Percentiles rank a stretch among this genome's conserved stretches.
phyloP scores from a whole-genome alignment of 2,329 filamentous ascomycete species.

The Dothiorella sarmentorum region DNA sequence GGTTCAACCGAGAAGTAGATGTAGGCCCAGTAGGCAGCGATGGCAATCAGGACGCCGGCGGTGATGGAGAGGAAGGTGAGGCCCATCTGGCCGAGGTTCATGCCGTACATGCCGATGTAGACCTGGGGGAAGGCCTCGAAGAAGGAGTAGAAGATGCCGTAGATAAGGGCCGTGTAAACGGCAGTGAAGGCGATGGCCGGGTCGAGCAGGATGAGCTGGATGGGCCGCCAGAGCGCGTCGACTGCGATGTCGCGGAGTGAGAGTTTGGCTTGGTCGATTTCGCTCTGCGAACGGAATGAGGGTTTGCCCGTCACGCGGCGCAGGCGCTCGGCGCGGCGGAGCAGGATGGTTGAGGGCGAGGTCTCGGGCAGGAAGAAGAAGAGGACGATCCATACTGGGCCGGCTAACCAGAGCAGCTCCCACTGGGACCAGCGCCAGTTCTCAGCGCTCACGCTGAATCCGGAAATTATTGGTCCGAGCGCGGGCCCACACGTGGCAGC shows the following conservation, averaged over 20 bases:
- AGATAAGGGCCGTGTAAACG: conserved; percentile 23
- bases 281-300: conserved; percentile 57
- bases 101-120: conserved; percentile 40
- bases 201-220: conserved; percentile 41
- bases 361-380: conserved; percentile 29
- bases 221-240: conserved; percentile 36
- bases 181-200: conserved; percentile 29
- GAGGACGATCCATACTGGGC: conserved; percentile 24
- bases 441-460: conserved; percentile 24
- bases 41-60: conserved; percentile 27
- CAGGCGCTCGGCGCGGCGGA: conserved; percentile 26
- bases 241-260: conserved; percentile 44
- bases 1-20: conserved; percentile 25
- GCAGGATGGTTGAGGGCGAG: conserved; percentile 25
- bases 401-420: conserved; percentile 28
- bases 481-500: conserved; percentile 38
- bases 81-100: conserved; percentile 35
- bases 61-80: conserved; percentile 33
- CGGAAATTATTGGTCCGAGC: conserved; percentile 27
- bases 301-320: conserved; percentile 53
- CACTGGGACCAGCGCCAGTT: conserved; percentile 28
- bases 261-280: conserved; percentile 59
- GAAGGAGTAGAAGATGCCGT: conserved; percentile 25
- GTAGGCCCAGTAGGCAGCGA: conserved; percentile 25
- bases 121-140: conserved; percentile 38